A percentile compares a stretch with the other conserved stretches of the same genome.
phyloP scores from a whole-genome alignment of 1,284 basidiomycete species.

The Coniferiporia sulphurascens region DNA sequence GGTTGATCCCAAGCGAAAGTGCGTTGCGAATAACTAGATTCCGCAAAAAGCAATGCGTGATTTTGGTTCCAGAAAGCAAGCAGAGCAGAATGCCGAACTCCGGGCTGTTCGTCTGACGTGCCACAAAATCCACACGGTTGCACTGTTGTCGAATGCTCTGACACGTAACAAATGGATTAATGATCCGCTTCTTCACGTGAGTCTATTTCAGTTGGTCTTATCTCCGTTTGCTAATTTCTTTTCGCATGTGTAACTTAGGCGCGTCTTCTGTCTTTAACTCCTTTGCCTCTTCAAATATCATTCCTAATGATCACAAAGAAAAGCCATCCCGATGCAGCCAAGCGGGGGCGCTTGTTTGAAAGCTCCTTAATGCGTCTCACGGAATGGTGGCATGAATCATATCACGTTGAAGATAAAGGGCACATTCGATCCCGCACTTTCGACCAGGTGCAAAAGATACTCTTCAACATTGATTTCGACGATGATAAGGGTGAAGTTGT shows the following conservation, averaged over 20 bases:
- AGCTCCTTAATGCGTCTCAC: slow-evolving; percentile 67
- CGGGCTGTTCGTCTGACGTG: slow-evolving; percentile 62
- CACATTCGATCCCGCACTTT: slow-evolving; percentile 73
- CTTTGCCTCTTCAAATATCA: slow-evolving; percentile 70
- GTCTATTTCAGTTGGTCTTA: slow-evolving; percentile 27
- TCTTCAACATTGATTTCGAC: slow-evolving; percentile 33
- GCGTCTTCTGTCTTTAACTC: slow-evolving; percentile 79
- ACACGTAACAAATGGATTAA: slow-evolving; percentile 85
- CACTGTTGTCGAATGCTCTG: slow-evolving; percentile 71
- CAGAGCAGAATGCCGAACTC: slow-evolving; percentile 62
- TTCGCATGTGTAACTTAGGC: slow-evolving; percentile 46
- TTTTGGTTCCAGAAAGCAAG: slow-evolving; percentile 13
- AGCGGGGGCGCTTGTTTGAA: slow-evolving; percentile 84
- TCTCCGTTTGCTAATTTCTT: background rate
- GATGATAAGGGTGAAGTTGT: slow-evolving; percentile 65
- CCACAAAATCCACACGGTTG: slow-evolving; percentile 85
- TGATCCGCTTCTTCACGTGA: slow-evolving; percentile 76
- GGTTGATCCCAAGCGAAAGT: slow-evolving; percentile 28
- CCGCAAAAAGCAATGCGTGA: background rate
- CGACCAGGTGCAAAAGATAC: slow-evolving; percentile 39
- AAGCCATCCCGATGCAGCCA: slow-evolving; percentile 73
- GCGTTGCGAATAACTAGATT: background rate
- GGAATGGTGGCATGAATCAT: slow-evolving; percentile 78
- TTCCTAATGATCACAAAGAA: slow-evolving; percentile 80
- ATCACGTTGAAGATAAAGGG: slow-evolving; percentile 56